Base-by-base conservation (phyloP, 305 asterid species). In the Fraxinus latifolia region DNA sequence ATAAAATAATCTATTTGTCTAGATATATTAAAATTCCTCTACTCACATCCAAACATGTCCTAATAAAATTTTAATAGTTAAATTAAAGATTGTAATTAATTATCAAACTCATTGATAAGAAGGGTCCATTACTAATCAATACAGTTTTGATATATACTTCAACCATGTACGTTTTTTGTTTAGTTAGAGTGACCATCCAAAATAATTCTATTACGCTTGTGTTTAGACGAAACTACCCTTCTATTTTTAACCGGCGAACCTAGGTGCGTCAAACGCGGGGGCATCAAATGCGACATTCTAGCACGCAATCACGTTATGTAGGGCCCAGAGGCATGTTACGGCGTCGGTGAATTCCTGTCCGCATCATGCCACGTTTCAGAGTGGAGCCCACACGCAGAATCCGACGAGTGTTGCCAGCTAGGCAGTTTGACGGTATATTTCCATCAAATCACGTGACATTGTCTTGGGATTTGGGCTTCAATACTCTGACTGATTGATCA, bases 251-350 rank as follows among this genome's bases (percentile, higher is more conserved):
- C 12, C 4, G 70, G 31, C 15, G 23, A 21, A 1, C 25, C 71
- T 19, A 7, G 14, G 32, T 23, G 15, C 32, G 32, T 60, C 29
- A 23, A 60, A 19, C 14, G 32, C 32, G 70, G 71, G 71, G 71
- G 71, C 31, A 60, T 21, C 71, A 21, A 62, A 7, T 62, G 15
- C 14, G 31, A 42, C 67, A 84, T 77, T 87, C 79, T 19, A 80
- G 60, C 84, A 83, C 17, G 84, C 60, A 77, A 73, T 81, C 80
- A 73, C 82, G 87, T 32, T 29, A 65, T 0, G 77, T 77, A 83
- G 91, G 87, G n/a, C 88, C 89, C 82, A 77, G 29, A 80, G 8
- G 37, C 89, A 86, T 80, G 86, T 88, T 78, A 77, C 62, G 77
- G 74, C 76, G 89, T 82, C 82, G 82, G 87, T 80, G 8, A 77